phyloP scores from a whole-genome alignment of 1,139 yeast species.

The Saccharomyces pastorianus region DNA sequence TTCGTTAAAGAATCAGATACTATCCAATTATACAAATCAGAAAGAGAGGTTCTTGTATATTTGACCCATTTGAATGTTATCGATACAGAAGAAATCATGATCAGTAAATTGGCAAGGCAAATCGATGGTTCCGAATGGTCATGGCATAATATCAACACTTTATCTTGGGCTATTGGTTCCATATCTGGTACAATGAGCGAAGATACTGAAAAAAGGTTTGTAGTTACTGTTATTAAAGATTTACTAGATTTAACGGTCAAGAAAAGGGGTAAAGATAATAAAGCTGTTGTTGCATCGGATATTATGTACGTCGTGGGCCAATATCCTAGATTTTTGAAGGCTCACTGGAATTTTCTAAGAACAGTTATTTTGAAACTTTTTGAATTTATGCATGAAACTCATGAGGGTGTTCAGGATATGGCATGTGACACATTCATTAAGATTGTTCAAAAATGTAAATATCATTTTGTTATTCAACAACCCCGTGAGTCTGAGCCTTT shows the following conservation, averaged over 20 bases:
- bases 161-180: conserved; percentile 99
- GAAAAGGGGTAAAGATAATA: conserved; percentile 95
- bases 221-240: conserved; percentile 88
- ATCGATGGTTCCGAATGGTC: conserved; percentile 98
- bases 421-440: conserved; percentile 98
- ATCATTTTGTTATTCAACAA: conserved; percentile 87
- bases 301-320: conserved; percentile 99
- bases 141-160: conserved; percentile 93
- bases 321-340: conserved; percentile 92
- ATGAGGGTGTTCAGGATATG: conserved; percentile 99
- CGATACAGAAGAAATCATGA: conserved; percentile 92
- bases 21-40: conserved; percentile 85
- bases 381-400: conserved; percentile 99
- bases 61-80: conserved; percentile 90
- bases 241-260: conserved; percentile 83
- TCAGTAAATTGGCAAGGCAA: conserved; percentile 80
- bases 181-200: conserved; percentile 98
- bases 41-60: conserved; percentile 92
- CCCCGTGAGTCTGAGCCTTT: conserved; percentile 86
- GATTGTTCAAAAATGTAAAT: conserved; percentile 88
- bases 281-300: conserved; percentile 97
- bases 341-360: conserved; percentile 95
- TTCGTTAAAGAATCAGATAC: conserved; percentile 96
- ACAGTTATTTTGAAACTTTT: conserved; percentile 92
- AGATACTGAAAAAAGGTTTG: conserved; percentile 90